Evolutionary conservation across 345 rosid species (phyloP), one percentile per base, ranked within the genome.

Genomic region (Melastoma malabathricum): DNA sequence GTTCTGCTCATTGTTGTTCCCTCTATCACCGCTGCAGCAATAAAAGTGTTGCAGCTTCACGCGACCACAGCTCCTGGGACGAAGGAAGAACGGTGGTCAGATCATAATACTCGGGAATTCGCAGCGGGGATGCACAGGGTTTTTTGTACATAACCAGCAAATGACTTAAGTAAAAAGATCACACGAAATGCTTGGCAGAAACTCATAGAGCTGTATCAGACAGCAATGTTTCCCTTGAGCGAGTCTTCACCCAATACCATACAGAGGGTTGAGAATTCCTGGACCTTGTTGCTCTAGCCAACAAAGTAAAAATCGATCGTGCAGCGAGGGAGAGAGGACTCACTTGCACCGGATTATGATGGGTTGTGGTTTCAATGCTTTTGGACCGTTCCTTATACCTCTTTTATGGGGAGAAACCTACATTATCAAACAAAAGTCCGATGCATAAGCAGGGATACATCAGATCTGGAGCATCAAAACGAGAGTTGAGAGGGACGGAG

Each of bases 291-390:
- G 10, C 58, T 34, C 41, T 34, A 29, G 38, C 46, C 44, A 47
- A 18, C 19, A 10, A 38, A 10, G 45, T 6, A 18, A 13, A 59
- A 5, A 39, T 46, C 18, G 54, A 5, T 50, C 48, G 5, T 59
- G 6, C 29, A 63, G 55, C 4, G 54, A 9, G 6, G 14, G 45
- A 13, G 15, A 19, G 60, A 56, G 48, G 15, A 16, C 71, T 74
- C 65, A 92, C 98, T 58, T 81, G 89, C 98, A 92, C 43, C 94
- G 83, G 57, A 92, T 59, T 48, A 84, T 92, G 7, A 92, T 94
- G 3, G 94, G 98, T 56, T 45, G 47, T 18, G 95, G 98, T 64
- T 87, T 92, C 68, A 87, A 76, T 63, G 97, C 95, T 70, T 73
- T 92, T 17, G 95, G 98, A 16, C 95, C 95, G 64, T 85, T 85